These are phyloP conservation scores for Cicer pinnatifidum DNA, from an alignment of 306 rosid genomes.

Conservation along the genomic window DNA sequence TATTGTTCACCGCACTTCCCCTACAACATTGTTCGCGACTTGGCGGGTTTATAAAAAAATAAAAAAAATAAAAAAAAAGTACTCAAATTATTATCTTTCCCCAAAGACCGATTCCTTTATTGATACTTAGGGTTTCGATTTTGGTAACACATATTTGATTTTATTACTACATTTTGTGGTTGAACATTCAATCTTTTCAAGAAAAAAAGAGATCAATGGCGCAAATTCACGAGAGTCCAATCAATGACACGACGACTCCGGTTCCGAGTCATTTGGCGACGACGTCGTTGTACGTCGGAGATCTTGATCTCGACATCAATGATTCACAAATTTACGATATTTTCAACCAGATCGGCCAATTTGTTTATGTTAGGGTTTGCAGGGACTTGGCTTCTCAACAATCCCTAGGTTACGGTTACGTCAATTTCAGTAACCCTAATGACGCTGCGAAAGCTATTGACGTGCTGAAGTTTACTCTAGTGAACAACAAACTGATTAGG, in stretches of 20 bases:
- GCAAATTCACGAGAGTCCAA: slow-evolving; percentile 55
- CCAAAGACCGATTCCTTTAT: neutral
- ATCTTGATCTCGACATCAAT: slow-evolving; percentile 62
- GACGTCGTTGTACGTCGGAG: slow-evolving; percentile 74
- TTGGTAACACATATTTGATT: neutral
- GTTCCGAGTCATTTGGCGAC: slow-evolving; percentile 51
- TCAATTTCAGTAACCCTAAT: slow-evolving; percentile 61
- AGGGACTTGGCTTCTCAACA: slow-evolving; percentile 67
- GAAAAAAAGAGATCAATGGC: slow-evolving; percentile 49
- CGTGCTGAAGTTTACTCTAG: slow-evolving; percentile 64
- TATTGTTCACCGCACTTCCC: neutral
- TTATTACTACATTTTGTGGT: neutral
- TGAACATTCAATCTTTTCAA: slow-evolving; percentile 9
- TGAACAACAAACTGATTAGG: slow-evolving; percentile 64
- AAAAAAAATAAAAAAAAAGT: slow-evolving; percentile 29
- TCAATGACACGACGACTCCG: slow-evolving; percentile 30
- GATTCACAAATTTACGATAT: slow-evolving; percentile 73
- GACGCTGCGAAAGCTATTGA: slow-evolving; percentile 57
- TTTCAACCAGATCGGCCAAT: slow-evolving; percentile 67
- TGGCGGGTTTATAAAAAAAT: slow-evolving; percentile 44
- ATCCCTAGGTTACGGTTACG: slow-evolving; percentile 80
- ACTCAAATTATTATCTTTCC: neutral
- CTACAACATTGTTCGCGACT: slow-evolving; percentile 23
- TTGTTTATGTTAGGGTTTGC: slow-evolving; percentile 68
- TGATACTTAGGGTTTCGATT: slow-evolving; percentile 30